A percentile compares a stretch with the other conserved stretches of the same genome.
Evolutionary conservation across 768 basidiomycete species (phyloP).

Genomic region (Coprinopsis strossmayeri): DNA sequence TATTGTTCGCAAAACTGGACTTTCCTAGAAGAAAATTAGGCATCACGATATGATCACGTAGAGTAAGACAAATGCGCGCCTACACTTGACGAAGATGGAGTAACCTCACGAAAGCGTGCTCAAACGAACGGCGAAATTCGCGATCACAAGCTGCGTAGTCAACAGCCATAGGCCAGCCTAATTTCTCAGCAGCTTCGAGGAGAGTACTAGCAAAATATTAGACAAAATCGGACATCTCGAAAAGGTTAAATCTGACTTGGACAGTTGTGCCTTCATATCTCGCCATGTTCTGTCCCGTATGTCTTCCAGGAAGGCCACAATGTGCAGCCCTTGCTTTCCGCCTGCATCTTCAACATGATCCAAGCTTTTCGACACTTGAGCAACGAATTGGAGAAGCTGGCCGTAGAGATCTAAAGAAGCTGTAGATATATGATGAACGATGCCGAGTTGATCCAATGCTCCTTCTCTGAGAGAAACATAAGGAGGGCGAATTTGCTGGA

Average conservation of each 20-base stretch:
- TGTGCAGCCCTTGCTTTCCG: conserved; percentile 45
- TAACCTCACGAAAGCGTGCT: conserved; percentile 70
- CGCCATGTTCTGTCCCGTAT: conserved; percentile 71
- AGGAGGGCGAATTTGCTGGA: conserved; percentile 1
- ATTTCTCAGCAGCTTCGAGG: conserved; percentile 54
- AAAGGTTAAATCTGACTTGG: conserved; percentile 39
- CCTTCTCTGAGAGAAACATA: conserved; percentile 41
- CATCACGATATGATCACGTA: background rate
- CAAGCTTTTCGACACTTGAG: conserved; percentile 39
- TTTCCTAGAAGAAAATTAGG: background rate
- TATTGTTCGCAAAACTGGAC: conserved; percentile 8
- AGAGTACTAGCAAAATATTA: conserved; percentile 42
- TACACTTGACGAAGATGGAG: conserved; percentile 75
- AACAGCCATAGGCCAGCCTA: conserved; percentile 82
- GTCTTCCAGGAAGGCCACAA: conserved; percentile 55
- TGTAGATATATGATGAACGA: conserved; percentile 31
- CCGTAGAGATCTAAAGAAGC: conserved; percentile 51
- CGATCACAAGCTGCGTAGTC: conserved; percentile 49
- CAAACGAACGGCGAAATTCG: conserved; percentile 59
- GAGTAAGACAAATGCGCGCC: conserved; percentile 19
- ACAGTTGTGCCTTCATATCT: conserved; percentile 62
- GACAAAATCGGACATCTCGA: background rate
- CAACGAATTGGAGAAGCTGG: conserved; percentile 55
- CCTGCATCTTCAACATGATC: conserved; percentile 37
- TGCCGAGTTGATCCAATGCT: conserved; percentile 47